Percentiles rank a stretch among this genome's conserved stretches.
phyloP scores from a whole-genome alignment of 2,329 filamentous ascomycete species.

The Fusarium sacchari region DNA sequence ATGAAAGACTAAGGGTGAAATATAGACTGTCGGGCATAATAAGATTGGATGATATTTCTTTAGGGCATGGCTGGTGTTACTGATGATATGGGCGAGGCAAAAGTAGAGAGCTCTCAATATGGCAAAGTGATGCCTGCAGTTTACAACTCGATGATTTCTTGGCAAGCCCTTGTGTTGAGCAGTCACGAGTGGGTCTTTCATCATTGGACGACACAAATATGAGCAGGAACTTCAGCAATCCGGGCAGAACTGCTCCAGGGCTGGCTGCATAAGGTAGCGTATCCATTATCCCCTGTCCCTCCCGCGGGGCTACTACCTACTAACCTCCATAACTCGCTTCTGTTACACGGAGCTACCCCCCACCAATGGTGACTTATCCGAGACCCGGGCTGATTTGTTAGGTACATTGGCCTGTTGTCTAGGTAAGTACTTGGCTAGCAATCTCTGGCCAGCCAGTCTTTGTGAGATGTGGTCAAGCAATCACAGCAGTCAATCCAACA shows the following conservation, averaged over 20 bases:
- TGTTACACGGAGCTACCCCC: neutral
- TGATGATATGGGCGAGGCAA: neutral
- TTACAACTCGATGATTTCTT: neutral
- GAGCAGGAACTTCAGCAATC: neutral
- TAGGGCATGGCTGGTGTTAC: neutral
- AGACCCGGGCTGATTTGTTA: too few relatives aligned
- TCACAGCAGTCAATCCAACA: neutral
- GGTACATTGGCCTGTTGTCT: neutral
- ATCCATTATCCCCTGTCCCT: neutral
- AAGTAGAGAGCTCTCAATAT: neutral
- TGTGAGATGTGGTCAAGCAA: neutral
- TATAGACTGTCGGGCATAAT: too few relatives aligned
- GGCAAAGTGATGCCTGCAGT: neutral
- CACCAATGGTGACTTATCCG: neutral
- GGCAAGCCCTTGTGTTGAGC: neutral
- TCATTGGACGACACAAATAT: neutral
- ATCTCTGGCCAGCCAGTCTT: neutral
- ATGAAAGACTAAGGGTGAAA: neutral
- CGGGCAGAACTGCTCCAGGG: neutral
- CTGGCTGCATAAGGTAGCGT: neutral
- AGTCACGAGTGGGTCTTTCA: neutral
- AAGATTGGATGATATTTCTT: neutral
- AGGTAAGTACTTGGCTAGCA: neutral
- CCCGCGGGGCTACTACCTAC: neutral
- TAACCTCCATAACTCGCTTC: neutral